Conservation (phyloP, 139 green algal genomes). For the Gonium pectorale region DNA sequence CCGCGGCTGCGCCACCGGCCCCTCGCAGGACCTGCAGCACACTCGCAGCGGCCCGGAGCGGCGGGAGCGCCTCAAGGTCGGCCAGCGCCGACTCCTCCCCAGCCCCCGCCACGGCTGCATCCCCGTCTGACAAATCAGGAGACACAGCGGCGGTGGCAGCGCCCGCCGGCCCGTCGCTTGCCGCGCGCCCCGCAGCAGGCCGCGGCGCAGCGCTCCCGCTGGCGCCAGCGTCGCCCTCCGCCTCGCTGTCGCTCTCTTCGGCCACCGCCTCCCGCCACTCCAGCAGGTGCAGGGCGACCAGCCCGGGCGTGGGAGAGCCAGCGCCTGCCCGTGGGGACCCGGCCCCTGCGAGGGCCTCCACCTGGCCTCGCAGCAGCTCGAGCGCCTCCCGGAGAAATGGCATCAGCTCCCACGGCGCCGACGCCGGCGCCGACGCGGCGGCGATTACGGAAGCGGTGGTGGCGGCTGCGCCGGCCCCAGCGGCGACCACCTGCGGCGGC, state of each 20-base stretch:
- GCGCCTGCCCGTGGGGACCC: not conserved
- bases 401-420: constrained; percentile 10
- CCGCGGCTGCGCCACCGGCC: not conserved
- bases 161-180: too few relatives aligned
- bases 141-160: too few relatives aligned
- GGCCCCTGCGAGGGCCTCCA: not conserved
- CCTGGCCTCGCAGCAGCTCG: not conserved
- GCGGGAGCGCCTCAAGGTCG: not conserved
- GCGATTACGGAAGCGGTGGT: not conserved
- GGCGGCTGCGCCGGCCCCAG: not conserved
- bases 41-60: not conserved
- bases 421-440: not conserved
- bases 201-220: too few relatives aligned
- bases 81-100: not conserved
- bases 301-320: not conserved
- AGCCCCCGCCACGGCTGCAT: not conserved
- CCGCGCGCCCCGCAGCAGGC: too few relatives aligned
- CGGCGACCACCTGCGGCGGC: not conserved
- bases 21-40: not conserved
- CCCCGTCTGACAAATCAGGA: not conserved
- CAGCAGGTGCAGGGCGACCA: not conserved
- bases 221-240: not conserved
- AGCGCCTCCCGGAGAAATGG: constrained; percentile 19
- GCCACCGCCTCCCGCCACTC: not conserved
- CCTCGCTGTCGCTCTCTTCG: not conserved